Conservation (phyloP, 2,329 filamentous ascomycete species). For the Akanthomyces dipterigenus region DNA sequence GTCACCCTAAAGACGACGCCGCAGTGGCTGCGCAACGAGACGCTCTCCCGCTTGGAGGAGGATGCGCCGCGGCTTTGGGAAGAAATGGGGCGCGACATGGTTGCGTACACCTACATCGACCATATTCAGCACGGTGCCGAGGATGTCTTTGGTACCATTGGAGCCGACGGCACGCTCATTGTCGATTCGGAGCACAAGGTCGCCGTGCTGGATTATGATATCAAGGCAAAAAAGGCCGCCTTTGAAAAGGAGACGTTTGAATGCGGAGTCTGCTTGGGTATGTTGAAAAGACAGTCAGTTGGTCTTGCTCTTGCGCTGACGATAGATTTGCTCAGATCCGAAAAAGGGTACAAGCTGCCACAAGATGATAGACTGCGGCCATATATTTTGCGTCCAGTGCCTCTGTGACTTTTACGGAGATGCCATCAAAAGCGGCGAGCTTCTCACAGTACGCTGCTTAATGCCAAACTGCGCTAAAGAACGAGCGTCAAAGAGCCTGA, state of each 20-base stretch:
- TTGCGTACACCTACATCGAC: conserved; percentile 59
- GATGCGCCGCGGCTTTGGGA: conserved; percentile 53
- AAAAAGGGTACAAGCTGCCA: conserved; percentile 84
- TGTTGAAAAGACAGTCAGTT: conserved; percentile 14
- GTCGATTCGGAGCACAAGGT: conserved; percentile 56
- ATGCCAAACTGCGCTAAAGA: conserved; percentile 71
- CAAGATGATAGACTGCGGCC: conserved; percentile 72
- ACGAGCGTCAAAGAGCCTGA: conserved; percentile 29
- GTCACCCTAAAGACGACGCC: conserved; percentile 47
- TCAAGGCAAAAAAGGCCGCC: conserved; percentile 61
- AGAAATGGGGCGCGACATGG: conserved; percentile 51
- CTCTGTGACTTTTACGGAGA: conserved; percentile 84
- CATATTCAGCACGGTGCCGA: conserved; percentile 53
- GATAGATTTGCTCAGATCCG: conserved; percentile 50
- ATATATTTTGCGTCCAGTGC: conserved; percentile 88
- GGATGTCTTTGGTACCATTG: conserved; percentile 52
- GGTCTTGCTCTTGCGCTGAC: not conserved
- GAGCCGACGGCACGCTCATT: conserved; percentile 40
- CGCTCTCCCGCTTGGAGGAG: conserved; percentile 42
- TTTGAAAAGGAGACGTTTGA: conserved; percentile 84
- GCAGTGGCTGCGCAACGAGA: conserved; percentile 47
- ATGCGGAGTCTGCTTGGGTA: conserved; percentile 75
- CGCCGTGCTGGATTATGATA: conserved; percentile 71
- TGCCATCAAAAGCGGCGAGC: conserved; percentile 78
- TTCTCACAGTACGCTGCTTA: conserved; percentile 73